phyloP scores from a whole-genome alignment of 345 rosid species.

The Brassica carinata region DNA sequence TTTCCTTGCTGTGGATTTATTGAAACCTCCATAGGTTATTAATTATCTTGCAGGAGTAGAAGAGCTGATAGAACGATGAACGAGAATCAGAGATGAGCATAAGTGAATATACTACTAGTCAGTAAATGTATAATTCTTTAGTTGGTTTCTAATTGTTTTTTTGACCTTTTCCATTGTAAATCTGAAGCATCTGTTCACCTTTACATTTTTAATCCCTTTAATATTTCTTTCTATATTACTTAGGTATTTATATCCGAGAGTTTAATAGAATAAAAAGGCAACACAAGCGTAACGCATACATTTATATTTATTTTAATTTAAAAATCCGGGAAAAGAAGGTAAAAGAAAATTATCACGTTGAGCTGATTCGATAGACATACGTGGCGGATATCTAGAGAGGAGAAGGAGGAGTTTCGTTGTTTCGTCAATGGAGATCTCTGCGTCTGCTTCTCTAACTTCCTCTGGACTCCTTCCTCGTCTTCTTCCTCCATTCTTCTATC shows the following conservation, averaged over 20 bases:
- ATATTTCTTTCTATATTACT: neutral
- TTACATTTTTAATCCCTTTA: conserved; percentile 1
- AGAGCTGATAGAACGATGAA: conserved; percentile 41
- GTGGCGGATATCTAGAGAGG: conserved; percentile 34
- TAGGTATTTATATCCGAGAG: too few species aligned
- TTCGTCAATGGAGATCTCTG: conserved; percentile 45
- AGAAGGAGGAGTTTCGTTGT: conserved; percentile 8
- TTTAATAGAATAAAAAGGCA: too few species aligned
- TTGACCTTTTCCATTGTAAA: conserved; percentile 25
- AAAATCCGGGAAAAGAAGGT: neutral
- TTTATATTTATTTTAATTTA: too few species aligned
- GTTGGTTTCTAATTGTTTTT: conserved; percentile 7
- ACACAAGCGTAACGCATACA: too few species aligned
- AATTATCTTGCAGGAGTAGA: conserved; percentile 38
- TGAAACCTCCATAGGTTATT: conserved; percentile 41
- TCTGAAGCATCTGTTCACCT: conserved; percentile 4
- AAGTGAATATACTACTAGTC: conserved; percentile 33
- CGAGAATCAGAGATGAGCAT: conserved; percentile 10
- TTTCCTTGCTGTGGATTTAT: conserved; percentile 22
- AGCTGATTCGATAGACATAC: neutral
- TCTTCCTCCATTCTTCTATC: conserved; percentile 20
- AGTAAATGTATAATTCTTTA: conserved; percentile 25
- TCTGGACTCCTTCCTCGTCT: conserved; percentile 30
- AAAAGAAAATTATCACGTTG: conserved; percentile 17
- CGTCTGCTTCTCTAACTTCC: conserved; percentile 24